Evolutionary conservation across 148 eudicot species (phyloP), one percentile per base, ranked within the genome.

Genomic region (Euryodendron excelsum): DNA sequence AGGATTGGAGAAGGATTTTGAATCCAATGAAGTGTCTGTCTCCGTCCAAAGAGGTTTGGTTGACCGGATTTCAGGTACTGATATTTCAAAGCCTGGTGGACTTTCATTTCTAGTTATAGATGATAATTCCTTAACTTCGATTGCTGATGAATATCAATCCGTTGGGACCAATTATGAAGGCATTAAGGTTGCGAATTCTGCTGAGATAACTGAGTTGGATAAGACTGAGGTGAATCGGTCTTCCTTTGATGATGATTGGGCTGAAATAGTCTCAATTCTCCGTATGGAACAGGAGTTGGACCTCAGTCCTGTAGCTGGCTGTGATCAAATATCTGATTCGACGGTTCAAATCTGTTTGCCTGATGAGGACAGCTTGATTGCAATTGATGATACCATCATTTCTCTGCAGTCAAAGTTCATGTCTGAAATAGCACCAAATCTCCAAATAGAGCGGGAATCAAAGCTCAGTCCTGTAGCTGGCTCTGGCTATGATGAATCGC

Each of bases 241-340:
- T 74, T 74, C 21, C n/a, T n/a, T n/a, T 36, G 50, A 74, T 37
- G 77, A 74, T 39, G 50, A 74, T 34, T 74, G 77, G 77, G 67
- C 67, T 55, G 64, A 36, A 73, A 53, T 73, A 31, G 30, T 33
- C 5, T 73, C 64, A 37, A 73, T 53, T 15, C 63, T 56, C 64
- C 64, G 5, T 15, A n/a, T 9, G 33, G 45, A 73, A 34, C 64
- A 33, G 30, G 76, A 52, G n/a, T 72, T 21, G 1, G 44, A 52
- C 15, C 41, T 5, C 75, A 72, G 44, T 2, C n/a, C 44, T 52
- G 6, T 52, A 12, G 25, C 21, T 70, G 33, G 21, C 10, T 25
- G 58, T 27, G 6, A 47, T 44, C 53, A 48, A 72, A 48, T 20
- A 2, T 18, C 39, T 31, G 75, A 72, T 30, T 48, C 25, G 0